A percentile compares a stretch with the other conserved stretches of the same genome.
Evolutionary conservation across 1,284 basidiomycete species (phyloP).

Genomic region (Singerocomus rubriflavus): DNA sequence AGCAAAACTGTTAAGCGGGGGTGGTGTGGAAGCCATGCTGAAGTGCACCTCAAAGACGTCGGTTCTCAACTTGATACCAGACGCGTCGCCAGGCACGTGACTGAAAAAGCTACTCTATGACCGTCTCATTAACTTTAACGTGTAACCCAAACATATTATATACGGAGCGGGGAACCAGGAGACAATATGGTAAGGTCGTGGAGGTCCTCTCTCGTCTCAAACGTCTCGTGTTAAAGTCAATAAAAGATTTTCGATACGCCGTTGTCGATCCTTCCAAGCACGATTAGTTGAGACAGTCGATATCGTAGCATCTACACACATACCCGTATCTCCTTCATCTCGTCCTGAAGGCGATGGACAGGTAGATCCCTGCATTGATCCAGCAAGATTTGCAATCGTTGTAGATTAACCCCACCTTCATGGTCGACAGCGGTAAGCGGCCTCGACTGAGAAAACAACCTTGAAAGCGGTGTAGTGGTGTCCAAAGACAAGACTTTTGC

Average conservation of each 20-base stretch:
- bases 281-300: conserved; percentile 2
- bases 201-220: conserved; percentile 28
- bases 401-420: conserved; percentile 43
- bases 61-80: background rate
- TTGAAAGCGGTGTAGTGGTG: conserved; percentile 29
- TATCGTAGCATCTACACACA: conserved; percentile 12
- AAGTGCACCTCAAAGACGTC: background rate
- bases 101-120: background rate
- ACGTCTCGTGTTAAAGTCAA: conserved; percentile 49
- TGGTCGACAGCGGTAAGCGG: conserved; percentile 17
- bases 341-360: conserved; percentile 62
- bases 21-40: conserved; percentile 33
- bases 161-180: background rate
- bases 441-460: conserved; percentile 24
- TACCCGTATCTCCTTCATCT: conserved; percentile 79
- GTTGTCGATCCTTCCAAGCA: conserved; percentile 62
- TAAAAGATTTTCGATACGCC: conserved; percentile 71
- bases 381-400: conserved; percentile 55
- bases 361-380: conserved; percentile 62
- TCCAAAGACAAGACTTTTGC: conserved; percentile 32
- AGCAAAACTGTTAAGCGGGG: conserved; percentile 27
- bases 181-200: background rate
- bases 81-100: conserved; percentile 22
- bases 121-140: background rate
- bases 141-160: background rate